Evolutionary conservation across 2,329 filamentous ascomycete species (phyloP).

Genomic region (Pseudopyrenochaeta lycopersici): DNA sequence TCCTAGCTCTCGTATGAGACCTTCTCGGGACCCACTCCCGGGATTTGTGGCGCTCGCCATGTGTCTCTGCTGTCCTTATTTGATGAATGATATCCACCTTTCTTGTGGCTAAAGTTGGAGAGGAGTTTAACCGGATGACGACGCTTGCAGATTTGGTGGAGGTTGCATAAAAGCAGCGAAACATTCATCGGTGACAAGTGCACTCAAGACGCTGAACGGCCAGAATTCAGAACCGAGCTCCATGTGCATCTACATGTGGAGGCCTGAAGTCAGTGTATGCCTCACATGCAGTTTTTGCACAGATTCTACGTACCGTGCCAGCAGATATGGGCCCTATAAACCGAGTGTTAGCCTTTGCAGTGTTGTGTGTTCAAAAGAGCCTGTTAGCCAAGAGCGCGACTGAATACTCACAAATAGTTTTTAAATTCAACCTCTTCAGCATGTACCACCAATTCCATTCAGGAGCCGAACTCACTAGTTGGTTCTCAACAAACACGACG

Average conservation of each 20-base stretch:
- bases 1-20: no score
- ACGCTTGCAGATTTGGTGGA: not conserved
- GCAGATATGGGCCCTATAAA: constrained; percentile 19
- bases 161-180: constrained; percentile 14
- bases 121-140: not conserved
- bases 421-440: constrained; percentile 21
- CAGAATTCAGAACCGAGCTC: constrained; percentile 29
- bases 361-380: not conserved
- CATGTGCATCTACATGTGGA: constrained; percentile 13
- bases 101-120: no score
- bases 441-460: constrained; percentile 40
- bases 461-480: constrained; percentile 17
- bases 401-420: constrained; percentile 25
- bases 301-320: constrained; percentile 5
- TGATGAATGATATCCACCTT: no score
- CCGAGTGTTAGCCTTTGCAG: not conserved
- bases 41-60: no score
- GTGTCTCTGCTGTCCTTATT: no score
- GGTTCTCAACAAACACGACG: not conserved
- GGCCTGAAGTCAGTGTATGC: not conserved
- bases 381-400: not conserved
- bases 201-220: constrained; percentile 27
- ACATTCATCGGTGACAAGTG: constrained; percentile 26
- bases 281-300: not conserved
- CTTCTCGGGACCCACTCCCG: no score